A percentile compares a stretch with the other conserved stretches of the same genome.
Conservation (phyloP, 2,329 filamentous ascomycete species). For the Teratosphaeriaceae sp. region DNA sequence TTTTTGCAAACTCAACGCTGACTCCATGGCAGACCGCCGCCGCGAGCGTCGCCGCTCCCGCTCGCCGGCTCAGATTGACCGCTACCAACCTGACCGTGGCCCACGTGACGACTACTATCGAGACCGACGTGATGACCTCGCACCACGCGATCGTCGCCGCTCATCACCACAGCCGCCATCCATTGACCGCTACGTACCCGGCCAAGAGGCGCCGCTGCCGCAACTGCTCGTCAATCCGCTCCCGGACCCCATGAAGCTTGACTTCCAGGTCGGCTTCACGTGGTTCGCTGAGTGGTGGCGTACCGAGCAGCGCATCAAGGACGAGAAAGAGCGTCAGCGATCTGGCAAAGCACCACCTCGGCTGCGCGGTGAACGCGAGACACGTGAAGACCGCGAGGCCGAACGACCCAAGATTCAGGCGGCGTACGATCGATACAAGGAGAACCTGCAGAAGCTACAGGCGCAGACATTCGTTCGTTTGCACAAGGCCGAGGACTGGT, state of each 20-base stretch:
- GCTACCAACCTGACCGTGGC: slow-evolving; percentile 65
- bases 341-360: slow-evolving; percentile 58
- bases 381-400: slow-evolving; percentile 67
- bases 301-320: slow-evolving; percentile 72
- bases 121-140: slow-evolving; percentile 51
- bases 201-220: slow-evolving; percentile 48
- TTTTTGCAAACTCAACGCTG: background rate
- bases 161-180: slow-evolving; percentile 56
- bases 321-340: slow-evolving; percentile 66
- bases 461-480: slow-evolving; percentile 82
- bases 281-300: slow-evolving; percentile 87
- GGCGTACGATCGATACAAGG: slow-evolving; percentile 60
- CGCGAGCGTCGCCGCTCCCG: slow-evolving; percentile 53
- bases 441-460: slow-evolving; percentile 50
- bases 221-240: slow-evolving; percentile 57
- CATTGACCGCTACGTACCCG: slow-evolving; percentile 80
- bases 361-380: slow-evolving; percentile 57
- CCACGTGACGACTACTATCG: slow-evolving; percentile 60
- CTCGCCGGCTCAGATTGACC: slow-evolving; percentile 64
- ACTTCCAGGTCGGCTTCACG: slow-evolving; percentile 77
- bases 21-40: slow-evolving; percentile 22
- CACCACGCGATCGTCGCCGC: slow-evolving; percentile 54
- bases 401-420: slow-evolving; percentile 72
- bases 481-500: slow-evolving; percentile 97
- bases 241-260: slow-evolving; percentile 63